Base-by-base conservation (phyloP, 2,329 filamentous ascomycete species). In the Fusarium subglutinans region DNA sequence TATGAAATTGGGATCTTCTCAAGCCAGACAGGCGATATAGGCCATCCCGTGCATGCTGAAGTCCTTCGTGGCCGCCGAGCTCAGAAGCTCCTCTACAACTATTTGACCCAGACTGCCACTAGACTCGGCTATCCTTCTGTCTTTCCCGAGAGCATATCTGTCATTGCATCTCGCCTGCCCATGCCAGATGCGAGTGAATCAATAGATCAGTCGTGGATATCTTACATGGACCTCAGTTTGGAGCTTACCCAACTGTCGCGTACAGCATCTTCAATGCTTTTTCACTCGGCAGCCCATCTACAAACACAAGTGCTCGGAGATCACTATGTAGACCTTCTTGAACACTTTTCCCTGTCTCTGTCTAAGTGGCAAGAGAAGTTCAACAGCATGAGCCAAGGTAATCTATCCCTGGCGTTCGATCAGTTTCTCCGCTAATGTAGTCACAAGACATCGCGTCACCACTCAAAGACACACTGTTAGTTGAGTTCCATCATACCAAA, bases 1-100 rank as follows among this genome's bases (percentile, higher is more conserved):
- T 75, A 78, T 18, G 76, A 78, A 44, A 70, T 78, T 7, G 76
- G 70, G 2, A 47, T 78, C 10, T 57, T 77, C n/a, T 71, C 68
- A 5, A 58, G 37, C 24, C 41, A 58, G 12, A 35, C 33, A 13
- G 8, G 44, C 3, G 40, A 61, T 13, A 24, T 28, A 3, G 28
- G 13, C 17, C 43, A 35, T 24, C 6, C 26, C 11, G 17, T 14
- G 4, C 38, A 53, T 22, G 18, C 15, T 2, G 55, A 61, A 18
- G 35, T 53, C 2, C 37, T 62, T 24, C 66, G 73, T 5, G 40
- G 57, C 7, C 56, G 63, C 3, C 65, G 72, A 30, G 56, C 62
- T 5, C 72, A 69, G 28, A 77, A 71, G 63, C 66, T 77, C 3
- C 61, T 78, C 3, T 77, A 78, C 30, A 53, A 69, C 6, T 71